Evolutionary conservation across 192 early-diverging fungal genomes (phyloP).

Genomic region (Podochytrium sp.): DNA sequence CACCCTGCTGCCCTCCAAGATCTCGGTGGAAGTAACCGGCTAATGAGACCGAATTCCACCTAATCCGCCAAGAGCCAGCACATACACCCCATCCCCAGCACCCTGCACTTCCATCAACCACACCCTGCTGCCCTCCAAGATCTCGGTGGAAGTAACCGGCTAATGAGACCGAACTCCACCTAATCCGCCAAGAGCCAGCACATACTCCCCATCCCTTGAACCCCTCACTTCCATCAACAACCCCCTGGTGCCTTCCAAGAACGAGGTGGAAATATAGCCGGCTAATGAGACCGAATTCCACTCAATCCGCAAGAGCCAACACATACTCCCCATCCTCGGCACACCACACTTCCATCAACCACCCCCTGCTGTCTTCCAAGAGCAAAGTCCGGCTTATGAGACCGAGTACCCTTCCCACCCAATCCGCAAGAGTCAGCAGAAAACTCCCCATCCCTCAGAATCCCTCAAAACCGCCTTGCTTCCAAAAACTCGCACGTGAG

Average conservation of each 20-base stretch:
- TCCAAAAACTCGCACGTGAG: constrained; percentile 17
- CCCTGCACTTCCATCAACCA: not conserved
- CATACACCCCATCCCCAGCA: not conserved
- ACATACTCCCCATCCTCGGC: not conserved
- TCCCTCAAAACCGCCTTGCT: constrained; percentile 1
- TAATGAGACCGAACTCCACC: too few relatives aligned
- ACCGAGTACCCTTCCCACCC: too few relatives aligned
- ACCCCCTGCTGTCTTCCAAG: not conserved
- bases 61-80: too few relatives aligned
- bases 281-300: not conserved
- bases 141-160: too few relatives aligned
- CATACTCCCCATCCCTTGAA: not conserved
- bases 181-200: too few relatives aligned
- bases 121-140: too few relatives aligned
- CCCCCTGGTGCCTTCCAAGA: constrained; percentile 6
- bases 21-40: not conserved
- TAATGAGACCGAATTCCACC: too few relatives aligned
- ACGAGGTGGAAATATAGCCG: not conserved
- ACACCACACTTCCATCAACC: not conserved
- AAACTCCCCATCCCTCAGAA: too few relatives aligned
- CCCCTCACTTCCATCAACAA: not conserved
- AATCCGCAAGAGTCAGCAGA: not conserved
- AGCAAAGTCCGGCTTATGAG: too few relatives aligned
- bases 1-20: constrained; percentile 3
- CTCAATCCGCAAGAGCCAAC: not conserved